Evolutionary conservation across 2,329 filamentous ascomycete genomes (phyloP).

Genomic region (Aphanocladium album): DNA sequence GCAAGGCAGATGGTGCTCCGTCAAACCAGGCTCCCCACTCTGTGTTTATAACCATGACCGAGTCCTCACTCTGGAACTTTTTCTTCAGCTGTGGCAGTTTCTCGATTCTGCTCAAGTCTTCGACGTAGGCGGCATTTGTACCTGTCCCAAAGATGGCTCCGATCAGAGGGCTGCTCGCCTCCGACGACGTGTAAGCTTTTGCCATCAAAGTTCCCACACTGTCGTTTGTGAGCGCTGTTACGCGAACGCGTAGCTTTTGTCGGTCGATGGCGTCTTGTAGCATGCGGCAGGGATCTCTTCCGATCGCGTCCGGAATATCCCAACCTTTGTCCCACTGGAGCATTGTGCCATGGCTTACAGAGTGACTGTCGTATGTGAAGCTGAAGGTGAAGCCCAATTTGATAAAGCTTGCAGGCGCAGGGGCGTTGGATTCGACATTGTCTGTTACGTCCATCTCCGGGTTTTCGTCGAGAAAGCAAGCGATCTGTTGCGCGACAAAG

Average conservation of each 20-base stretch:
- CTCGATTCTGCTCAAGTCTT: constrained; percentile 61
- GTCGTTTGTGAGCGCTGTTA: constrained; percentile 73
- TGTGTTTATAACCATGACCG: constrained; percentile 74
- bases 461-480: constrained; percentile 49
- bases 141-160: constrained; percentile 79
- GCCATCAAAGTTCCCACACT: constrained; percentile 78
- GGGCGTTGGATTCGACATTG: constrained; percentile 56
- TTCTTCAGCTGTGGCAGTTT: constrained; percentile 37
- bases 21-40: constrained; percentile 76
- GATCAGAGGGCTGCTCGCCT: constrained; percentile 62
- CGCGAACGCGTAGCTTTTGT: constrained; percentile 62
- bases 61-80: constrained; percentile 29
- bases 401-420: constrained; percentile 29
- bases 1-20: constrained; percentile 64
- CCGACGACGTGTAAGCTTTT: constrained; percentile 70
- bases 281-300: constrained; percentile 68
- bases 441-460: neutral
- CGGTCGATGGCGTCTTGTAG: constrained; percentile 68
- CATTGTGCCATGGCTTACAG: constrained; percentile 63
- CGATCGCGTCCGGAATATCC: constrained; percentile 69
- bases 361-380: constrained; percentile 72
- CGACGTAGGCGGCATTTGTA: constrained; percentile 76
- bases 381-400: constrained; percentile 35
- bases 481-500: constrained; percentile 70
- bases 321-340: constrained; percentile 81